Conservation (phyloP, 2,329 filamentous ascomycete species). For the Ramularia endophylla region DNA sequence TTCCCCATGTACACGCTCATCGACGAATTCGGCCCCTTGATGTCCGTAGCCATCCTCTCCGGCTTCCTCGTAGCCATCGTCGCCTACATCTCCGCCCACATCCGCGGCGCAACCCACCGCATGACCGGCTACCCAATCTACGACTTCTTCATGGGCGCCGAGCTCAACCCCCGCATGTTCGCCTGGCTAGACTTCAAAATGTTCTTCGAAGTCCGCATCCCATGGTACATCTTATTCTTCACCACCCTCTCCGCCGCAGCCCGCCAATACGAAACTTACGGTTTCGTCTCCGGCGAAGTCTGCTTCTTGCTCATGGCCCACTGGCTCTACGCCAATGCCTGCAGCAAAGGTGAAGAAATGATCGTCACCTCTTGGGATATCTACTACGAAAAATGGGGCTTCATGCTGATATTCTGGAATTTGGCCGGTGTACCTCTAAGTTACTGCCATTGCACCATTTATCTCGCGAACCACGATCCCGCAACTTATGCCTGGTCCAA, state of each 20-base stretch:
- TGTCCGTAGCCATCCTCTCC: constrained; percentile 88
- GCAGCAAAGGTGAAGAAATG: constrained; percentile 84
- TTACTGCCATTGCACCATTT: constrained; percentile 92
- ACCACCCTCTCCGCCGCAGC: constrained; percentile 69
- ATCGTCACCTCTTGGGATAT: constrained; percentile 92
- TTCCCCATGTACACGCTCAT: constrained; percentile 90
- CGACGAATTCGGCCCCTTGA: constrained; percentile 88
- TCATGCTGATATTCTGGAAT: constrained; percentile 99
- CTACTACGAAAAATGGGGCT: constrained; percentile 96
- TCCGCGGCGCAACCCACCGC: constrained; percentile 76
- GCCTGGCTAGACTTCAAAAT: constrained; percentile 85
- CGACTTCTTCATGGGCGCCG: constrained; percentile 87
- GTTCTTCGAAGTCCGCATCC: constrained; percentile 90
- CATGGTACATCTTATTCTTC: constrained; percentile 86
- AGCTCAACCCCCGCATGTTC: constrained; percentile 73
- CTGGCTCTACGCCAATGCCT: constrained; percentile 87
- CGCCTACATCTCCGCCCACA: constrained; percentile 79
- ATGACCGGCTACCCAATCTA: constrained; percentile 82
- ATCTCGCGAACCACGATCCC: constrained; percentile 76
- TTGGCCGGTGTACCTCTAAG: constrained; percentile 82
- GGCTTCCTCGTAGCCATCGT: constrained; percentile 77
- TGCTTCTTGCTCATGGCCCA: constrained; percentile 81
- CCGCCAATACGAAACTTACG: constrained; percentile 77
- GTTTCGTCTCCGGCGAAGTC: constrained; percentile 81
- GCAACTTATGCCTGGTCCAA: constrained; percentile 71